Conservation (phyloP, 2,329 filamentous ascomycete genomes). For the Juglanconis juglandina region DNA sequence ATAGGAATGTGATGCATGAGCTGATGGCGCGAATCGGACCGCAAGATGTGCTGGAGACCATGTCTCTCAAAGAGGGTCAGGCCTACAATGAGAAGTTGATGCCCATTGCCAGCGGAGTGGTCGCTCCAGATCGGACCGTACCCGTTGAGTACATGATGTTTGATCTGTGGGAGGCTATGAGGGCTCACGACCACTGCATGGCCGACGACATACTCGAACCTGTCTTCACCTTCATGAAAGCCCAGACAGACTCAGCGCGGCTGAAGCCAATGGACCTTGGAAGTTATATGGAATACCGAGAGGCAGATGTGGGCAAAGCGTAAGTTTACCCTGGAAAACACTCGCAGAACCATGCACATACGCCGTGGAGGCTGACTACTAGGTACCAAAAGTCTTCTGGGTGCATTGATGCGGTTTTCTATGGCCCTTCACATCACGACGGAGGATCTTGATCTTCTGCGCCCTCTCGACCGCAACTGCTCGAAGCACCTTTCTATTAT, state of each 20-base stretch:
- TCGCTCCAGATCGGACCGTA: constrained; percentile 27
- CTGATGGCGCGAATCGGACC: no score
- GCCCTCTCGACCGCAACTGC: constrained; percentile 31
- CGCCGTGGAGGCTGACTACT: no score
- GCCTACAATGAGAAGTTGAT: constrained; percentile 37
- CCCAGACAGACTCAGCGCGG: constrained; percentile 34
- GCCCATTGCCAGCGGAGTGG: constrained; percentile 29
- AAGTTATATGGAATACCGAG: constrained; percentile 35
- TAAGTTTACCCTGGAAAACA: no score
- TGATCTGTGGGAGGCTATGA: constrained; percentile 39
- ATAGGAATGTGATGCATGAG: no score
- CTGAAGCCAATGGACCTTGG: constrained; percentile 26
- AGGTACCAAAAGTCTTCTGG: constrained; percentile 32
- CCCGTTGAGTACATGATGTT: constrained; percentile 36
- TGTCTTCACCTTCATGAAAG: constrained; percentile 37
- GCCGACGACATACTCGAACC: constrained; percentile 36
- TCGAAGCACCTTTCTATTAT: constrained; percentile 36
- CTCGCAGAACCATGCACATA: no score
- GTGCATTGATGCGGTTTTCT: constrained; percentile 35
- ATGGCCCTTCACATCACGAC: constrained; percentile 29
- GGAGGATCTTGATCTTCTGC: constrained; percentile 24
- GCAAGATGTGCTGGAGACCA: constrained; percentile 38
- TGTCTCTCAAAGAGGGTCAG: constrained; percentile 36
- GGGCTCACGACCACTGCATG: constrained; percentile 30
- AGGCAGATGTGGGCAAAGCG: constrained; percentile 38